These are phyloP conservation scores for Trichoderma virens DNA, from an alignment of 495 filamentous ascomycete species.

Conservation along the genomic window DNA sequence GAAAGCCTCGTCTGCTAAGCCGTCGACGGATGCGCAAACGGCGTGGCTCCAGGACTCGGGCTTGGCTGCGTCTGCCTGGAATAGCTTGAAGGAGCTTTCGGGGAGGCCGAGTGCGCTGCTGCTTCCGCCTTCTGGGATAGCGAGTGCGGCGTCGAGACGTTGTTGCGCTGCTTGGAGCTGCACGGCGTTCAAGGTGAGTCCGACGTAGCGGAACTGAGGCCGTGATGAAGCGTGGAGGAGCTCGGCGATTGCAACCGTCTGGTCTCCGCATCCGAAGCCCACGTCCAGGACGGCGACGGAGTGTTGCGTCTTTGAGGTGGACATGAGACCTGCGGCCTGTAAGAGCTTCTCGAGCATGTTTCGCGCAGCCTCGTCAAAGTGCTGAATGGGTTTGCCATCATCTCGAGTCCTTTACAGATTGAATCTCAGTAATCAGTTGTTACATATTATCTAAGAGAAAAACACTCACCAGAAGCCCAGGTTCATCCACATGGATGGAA, in stretches of 20 bases:
- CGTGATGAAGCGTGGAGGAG: background rate
- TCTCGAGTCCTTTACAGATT: background rate
- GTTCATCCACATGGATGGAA: slow-evolving; percentile 30
- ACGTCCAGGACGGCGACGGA: slow-evolving; percentile 34
- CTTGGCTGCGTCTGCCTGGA: background rate
- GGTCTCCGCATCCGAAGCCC: slow-evolving; percentile 45
- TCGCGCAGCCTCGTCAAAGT: slow-evolving; percentile 32
- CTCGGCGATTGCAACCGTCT: slow-evolving; percentile 27
- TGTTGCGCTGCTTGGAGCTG: background rate
- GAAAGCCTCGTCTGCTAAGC: background rate
- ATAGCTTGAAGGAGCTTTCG: background rate
- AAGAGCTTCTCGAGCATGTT: slow-evolving; percentile 38
- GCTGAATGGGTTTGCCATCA: slow-evolving; percentile 21
- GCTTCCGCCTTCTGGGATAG: background rate
- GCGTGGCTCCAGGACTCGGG: background rate
- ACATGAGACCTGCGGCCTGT: slow-evolving; percentile 23
- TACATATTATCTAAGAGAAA: background rate
- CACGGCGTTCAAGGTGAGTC: background rate
- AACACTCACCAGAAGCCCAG: slow-evolving; percentile 27
- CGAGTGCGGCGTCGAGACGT: background rate
- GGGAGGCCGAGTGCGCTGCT: too few species aligned
- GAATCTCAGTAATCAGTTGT: background rate
- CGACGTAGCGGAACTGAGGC: slow-evolving; percentile 3
- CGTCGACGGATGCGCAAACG: background rate
- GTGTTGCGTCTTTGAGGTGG: background rate